These are phyloP conservation scores for Cadophora luteo-olivacea DNA, from an alignment of 2,329 filamentous ascomycete genomes.

Conservation along the genomic window DNA sequence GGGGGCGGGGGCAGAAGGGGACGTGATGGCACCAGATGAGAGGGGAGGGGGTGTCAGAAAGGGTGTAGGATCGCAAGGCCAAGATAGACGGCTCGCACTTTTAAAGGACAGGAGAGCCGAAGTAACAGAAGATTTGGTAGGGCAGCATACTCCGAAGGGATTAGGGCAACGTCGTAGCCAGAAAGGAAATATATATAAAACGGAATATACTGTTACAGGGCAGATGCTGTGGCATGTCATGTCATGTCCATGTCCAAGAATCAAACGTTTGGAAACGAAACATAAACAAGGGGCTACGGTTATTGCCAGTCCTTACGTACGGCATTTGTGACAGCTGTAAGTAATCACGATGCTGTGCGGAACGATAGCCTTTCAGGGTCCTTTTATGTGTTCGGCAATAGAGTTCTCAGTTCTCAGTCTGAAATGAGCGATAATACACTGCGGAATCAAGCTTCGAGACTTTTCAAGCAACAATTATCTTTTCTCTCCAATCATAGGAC, in stretches of 20 bases:
- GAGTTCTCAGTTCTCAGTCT: background rate
- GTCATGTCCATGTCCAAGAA: background rate
- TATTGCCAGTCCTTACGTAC: background rate
- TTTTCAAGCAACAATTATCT: too few relatives aligned
- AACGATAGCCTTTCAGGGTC: background rate
- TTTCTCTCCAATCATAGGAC: too few relatives aligned
- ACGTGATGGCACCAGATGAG: too few relatives aligned
- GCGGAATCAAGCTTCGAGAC: too few relatives aligned
- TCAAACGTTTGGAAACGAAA: background rate
- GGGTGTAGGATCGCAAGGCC: slow-evolving; percentile 19
- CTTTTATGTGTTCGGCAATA: background rate
- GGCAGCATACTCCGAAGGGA: background rate
- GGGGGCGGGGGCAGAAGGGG: background rate
- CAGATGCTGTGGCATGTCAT: background rate
- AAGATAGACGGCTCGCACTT: slow-evolving; percentile 6
- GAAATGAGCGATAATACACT: too few relatives aligned
- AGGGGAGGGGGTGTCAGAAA: background rate
- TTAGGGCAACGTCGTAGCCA: background rate
- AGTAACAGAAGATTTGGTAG: background rate
- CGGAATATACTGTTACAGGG: background rate
- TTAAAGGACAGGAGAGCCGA: background rate
- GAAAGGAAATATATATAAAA: background rate
- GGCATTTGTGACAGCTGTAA: background rate
- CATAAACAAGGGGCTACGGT: background rate
- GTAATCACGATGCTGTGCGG: background rate